Evolutionary conservation across 2,329 filamentous ascomycete genomes (phyloP).

Genomic region (Claviceps paspali): DNA sequence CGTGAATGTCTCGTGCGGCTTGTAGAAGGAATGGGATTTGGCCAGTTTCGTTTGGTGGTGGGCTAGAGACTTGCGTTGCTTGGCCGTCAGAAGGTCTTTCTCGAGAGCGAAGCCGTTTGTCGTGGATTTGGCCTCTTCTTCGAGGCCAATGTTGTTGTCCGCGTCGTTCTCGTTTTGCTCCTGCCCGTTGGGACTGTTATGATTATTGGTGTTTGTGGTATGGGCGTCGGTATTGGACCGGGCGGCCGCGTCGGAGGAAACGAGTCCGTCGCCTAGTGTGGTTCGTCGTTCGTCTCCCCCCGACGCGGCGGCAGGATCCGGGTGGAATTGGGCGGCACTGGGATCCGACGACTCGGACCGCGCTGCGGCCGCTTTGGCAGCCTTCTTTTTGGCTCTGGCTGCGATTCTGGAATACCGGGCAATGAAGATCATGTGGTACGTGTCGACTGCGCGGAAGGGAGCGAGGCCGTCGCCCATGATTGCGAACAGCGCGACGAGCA

Average conservation of each 20-base stretch:
- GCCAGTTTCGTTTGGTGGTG: slow-evolving; percentile 70
- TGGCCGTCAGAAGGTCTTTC: slow-evolving; percentile 44
- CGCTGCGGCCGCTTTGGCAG: too few relatives aligned
- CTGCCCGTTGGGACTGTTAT: slow-evolving; percentile 7
- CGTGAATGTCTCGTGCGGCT: slow-evolving; percentile 71
- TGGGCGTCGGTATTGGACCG: too few relatives aligned
- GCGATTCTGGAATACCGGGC: slow-evolving; percentile 42
- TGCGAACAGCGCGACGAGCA: slow-evolving; percentile 55
- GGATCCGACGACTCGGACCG: too few relatives aligned
- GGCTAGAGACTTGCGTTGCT: slow-evolving; percentile 53
- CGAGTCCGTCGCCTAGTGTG: too few relatives aligned
- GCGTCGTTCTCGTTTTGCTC: slow-evolving; percentile 4
- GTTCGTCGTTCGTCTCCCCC: too few relatives aligned
- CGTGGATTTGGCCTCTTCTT: slow-evolving; percentile 24
- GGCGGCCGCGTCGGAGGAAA: too few relatives aligned
- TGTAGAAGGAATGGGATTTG: slow-evolving; percentile 78
- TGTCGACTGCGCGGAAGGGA: slow-evolving; percentile 66
- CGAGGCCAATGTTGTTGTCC: slow-evolving; percentile 7
- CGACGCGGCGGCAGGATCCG: too few relatives aligned
- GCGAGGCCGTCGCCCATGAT: slow-evolving; percentile 56
- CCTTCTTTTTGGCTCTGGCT: slow-evolving; percentile 26
- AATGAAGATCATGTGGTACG: slow-evolving; percentile 77
- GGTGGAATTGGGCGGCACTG: too few relatives aligned
- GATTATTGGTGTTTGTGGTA: too few relatives aligned
- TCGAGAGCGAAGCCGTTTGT: slow-evolving; percentile 26